phyloP scores from a whole-genome alignment of 106 monocot species.

The Allium cepa region DNA sequence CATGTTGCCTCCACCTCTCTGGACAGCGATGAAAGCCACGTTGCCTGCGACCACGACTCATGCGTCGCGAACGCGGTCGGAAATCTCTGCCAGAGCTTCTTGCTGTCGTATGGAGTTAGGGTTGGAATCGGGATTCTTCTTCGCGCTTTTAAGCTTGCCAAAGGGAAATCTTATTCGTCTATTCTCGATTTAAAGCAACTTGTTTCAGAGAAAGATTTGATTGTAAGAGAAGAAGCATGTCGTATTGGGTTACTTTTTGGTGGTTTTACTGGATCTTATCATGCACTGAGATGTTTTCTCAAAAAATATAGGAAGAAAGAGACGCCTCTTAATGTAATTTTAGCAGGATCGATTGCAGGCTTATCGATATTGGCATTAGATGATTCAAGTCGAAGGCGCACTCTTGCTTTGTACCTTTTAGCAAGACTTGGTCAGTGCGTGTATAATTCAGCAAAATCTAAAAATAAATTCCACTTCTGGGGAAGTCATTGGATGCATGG shows the following conservation, averaged over 20 bases:
- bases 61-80: no score
- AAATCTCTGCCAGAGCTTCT: no score
- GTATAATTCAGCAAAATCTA: constrained; percentile 96
- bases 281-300: constrained; percentile 86
- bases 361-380: constrained; percentile 88
- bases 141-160: no score
- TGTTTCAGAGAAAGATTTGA: constrained; percentile 98
- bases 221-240: constrained; percentile 99
- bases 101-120: no score
- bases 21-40: no score
- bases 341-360: constrained; percentile 96
- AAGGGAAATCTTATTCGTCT: no score
- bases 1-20: no score
- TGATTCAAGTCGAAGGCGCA: constrained; percentile 87
- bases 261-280: constrained; percentile 97
- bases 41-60: no score
- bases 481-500: constrained; percentile 98
- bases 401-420: constrained; percentile 90
- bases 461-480: constrained; percentile 97
- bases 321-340: constrained; percentile 90
- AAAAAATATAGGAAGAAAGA: constrained; percentile 80
- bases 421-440: constrained; percentile 97
- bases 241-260: constrained; percentile 97
- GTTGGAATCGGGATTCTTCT: no score
- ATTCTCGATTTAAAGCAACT: no score